These are phyloP conservation scores for Amphirosellinia nigrospora DNA, from an alignment of 495 filamentous ascomycete species.

Conservation along the genomic window DNA sequence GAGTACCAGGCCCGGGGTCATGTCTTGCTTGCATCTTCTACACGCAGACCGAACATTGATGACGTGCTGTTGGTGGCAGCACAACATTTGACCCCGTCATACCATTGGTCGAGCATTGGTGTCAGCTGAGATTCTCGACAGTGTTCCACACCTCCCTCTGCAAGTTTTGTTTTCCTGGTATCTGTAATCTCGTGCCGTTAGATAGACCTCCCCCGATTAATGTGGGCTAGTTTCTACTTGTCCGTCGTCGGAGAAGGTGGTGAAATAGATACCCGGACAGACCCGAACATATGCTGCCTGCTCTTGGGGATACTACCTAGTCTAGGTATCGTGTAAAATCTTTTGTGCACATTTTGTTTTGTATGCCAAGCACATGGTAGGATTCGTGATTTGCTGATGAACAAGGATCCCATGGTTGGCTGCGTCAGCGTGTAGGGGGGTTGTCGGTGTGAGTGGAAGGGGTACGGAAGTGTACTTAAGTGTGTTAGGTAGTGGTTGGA, in stretches of 20 bases:
- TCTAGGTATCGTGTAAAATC: no score
- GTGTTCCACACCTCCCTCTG: background rate
- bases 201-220: background rate
- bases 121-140: background rate
- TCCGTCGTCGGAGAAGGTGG: background rate
- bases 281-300: background rate
- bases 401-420: slow-evolving; percentile 7
- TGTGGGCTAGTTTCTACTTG: background rate
- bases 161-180: background rate
- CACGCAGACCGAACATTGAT: background rate
- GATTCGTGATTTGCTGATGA: background rate
- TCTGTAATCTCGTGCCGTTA: background rate
- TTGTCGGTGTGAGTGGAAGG: slow-evolving; percentile 7
- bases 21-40: background rate
- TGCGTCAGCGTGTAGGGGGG: background rate
- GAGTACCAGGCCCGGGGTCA: background rate
- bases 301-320: no score
- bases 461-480: no score
- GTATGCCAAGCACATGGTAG: no score
- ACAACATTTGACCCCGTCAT: background rate
- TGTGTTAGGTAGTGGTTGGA: no score
- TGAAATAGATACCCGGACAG: background rate
- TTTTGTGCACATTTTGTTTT: no score
- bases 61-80: background rate
- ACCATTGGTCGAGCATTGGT: background rate